Evolutionary conservation across 2,329 filamentous ascomycete species (phyloP), one percentile per base, ranked within the genome.

Genomic region (Xylariales sp.): DNA sequence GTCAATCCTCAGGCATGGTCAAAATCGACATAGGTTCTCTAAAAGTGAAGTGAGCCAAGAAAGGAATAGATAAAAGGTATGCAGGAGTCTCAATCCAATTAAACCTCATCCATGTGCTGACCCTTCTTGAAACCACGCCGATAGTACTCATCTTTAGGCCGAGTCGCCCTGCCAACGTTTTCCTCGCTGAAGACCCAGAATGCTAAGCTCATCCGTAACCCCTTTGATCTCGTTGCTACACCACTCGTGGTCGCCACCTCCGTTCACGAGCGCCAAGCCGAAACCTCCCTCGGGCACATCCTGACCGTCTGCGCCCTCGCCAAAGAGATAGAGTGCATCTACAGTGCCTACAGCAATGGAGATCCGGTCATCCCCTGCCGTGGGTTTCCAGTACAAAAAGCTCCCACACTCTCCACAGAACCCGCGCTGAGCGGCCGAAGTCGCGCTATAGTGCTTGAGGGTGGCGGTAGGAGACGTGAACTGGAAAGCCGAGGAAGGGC

Each of bases 141-240:
- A n/a, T n/a, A n/a, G n/a, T n/a, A n/a, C n/a, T n/a, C n/a, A n/a
- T n/a, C n/a, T n/a, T n/a, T n/a, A n/a, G n/a, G 8, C 28, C 14
- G 35, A 20, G 20, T 29, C 27, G 11, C n/a, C n/a, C 1, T 20
- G 25, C 27, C 37, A 39, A 11, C 37, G 29, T 28, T 20, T 21
- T 8, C 37, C 37, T 14, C 37, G 29, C 25, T 39, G 16, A 8
- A 8, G 18, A 14, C 37, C 37, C 5, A 39, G 27, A 24, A 39
- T 31, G 4, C 15, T 6, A 12, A 39, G 15, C 4, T 22, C n/a
- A 11, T 39, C 37, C 5, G 37, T 39, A 27, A 39, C 27, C 10
- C 37, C 27, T n/a, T 25, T 25, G 16, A 39, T 39, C 37, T 31
- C 37, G 8, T 32, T 39, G 10, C 18, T 14, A 21, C 37, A 39